phyloP scores from a whole-genome alignment of 345 rosid genomes.

The Passiflora organensis region DNA sequence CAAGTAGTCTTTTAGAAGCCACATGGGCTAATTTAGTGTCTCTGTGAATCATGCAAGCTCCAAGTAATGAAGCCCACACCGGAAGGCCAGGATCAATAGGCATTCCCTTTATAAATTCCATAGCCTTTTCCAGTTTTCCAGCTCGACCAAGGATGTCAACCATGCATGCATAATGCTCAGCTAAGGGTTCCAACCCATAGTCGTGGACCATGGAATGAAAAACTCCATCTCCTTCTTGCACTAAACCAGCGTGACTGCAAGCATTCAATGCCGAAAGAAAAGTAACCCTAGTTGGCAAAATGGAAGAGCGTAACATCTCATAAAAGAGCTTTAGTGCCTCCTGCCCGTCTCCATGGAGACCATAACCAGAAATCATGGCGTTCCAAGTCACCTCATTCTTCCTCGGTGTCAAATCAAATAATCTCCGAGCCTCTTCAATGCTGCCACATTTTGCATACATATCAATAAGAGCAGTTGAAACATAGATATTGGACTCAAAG shows the following conservation, averaged over 20 bases:
- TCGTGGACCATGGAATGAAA: slow-evolving; percentile 56
- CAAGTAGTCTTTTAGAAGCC: slow-evolving; percentile 59
- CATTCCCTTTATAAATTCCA: slow-evolving; percentile 54
- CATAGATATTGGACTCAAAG: slow-evolving; percentile 54
- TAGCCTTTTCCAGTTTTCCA: slow-evolving; percentile 61
- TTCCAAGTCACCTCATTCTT: slow-evolving; percentile 86
- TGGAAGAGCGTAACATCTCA: slow-evolving; percentile 46
- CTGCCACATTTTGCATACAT: slow-evolving; percentile 87
- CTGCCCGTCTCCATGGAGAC: slow-evolving; percentile 74
- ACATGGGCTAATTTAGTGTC: slow-evolving; percentile 53
- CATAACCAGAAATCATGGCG: slow-evolving; percentile 74
- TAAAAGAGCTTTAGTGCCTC: slow-evolving; percentile 54
- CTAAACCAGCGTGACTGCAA: slow-evolving; percentile 82
- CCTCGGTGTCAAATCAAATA: slow-evolving; percentile 51
- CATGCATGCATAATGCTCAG: slow-evolving; percentile 75
- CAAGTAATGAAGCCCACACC: slow-evolving; percentile 69
- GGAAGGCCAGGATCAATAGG: slow-evolving; percentile 54
- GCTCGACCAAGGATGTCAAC: slow-evolving; percentile 80
- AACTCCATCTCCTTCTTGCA: slow-evolving; percentile 57
- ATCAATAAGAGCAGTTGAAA: slow-evolving; percentile 68
- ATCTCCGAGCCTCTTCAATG: slow-evolving; percentile 50
- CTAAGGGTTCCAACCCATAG: slow-evolving; percentile 49
- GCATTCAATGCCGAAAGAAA: slow-evolving; percentile 71
- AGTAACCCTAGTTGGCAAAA: slow-evolving; percentile 53
- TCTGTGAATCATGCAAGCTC: slow-evolving; percentile 77